phyloP scores from a whole-genome alignment of 768 basidiomycete genomes.

The Lactifluus hygrophoroides region DNA sequence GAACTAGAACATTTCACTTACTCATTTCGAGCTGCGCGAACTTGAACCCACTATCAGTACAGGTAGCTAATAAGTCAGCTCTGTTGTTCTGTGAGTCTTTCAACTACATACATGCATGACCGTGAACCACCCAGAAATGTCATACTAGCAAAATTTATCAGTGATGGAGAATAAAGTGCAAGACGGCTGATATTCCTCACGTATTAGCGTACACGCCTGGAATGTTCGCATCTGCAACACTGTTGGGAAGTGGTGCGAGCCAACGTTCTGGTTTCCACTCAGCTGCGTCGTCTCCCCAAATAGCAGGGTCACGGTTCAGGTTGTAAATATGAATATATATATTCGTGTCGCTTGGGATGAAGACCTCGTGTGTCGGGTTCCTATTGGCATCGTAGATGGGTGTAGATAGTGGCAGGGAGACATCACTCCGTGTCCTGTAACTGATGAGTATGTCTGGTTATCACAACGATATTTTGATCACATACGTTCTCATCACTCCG shows the following conservation, averaged over 20 bases:
- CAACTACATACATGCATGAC: too few species aligned
- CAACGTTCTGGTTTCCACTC: constrained; percentile 40
- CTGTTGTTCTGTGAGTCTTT: too few species aligned
- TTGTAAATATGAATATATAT: too few species aligned
- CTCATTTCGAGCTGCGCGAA: constrained; percentile 7
- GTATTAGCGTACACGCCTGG: constrained; percentile 24
- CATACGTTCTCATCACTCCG: background rate
- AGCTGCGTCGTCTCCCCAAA: constrained; percentile 36
- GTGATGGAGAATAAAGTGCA: background rate
- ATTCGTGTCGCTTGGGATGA: too few species aligned
- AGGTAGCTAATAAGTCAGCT: too few species aligned
- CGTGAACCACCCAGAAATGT: too few species aligned
- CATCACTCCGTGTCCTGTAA: background rate
- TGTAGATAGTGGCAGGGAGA: too few species aligned
- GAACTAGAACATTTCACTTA: background rate
- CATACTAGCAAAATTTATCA: background rate
- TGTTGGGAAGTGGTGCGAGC: constrained; percentile 24
- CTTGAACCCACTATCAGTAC: background rate
- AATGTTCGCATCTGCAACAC: constrained; percentile 23
- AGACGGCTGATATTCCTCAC: constrained; percentile 12
- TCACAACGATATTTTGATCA: background rate
- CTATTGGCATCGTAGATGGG: too few species aligned
- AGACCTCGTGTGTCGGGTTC: too few species aligned
- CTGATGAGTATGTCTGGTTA: too few species aligned
- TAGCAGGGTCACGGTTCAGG: background rate